Evolutionary conservation across 495 filamentous ascomycete species (phyloP).

Genomic region (Trichocladium uniseriatum): DNA sequence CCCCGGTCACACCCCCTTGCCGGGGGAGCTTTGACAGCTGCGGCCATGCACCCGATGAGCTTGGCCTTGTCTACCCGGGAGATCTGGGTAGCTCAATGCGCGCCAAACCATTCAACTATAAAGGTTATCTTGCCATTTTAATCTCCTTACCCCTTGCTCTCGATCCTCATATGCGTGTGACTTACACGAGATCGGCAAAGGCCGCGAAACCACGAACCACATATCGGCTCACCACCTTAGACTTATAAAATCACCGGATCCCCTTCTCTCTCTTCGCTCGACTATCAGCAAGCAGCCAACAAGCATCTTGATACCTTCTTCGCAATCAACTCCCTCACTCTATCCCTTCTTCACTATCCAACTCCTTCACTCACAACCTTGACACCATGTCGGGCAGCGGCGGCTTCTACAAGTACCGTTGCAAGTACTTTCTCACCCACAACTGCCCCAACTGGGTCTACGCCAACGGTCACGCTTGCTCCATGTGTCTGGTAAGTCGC

Average conservation of each 20-base stretch:
- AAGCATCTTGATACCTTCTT: neutral
- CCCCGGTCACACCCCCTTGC: slow-evolving; percentile 11
- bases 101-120: slow-evolving; percentile 1
- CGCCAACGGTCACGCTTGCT: slow-evolving; percentile 49
- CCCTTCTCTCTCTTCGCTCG: slow-evolving; percentile 11
- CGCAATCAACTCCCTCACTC: neutral
- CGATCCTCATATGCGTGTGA: no score
- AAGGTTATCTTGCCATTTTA: neutral
- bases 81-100: slow-evolving; percentile 5
- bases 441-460: slow-evolving; percentile 55
- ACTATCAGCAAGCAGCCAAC: slow-evolving; percentile 22
- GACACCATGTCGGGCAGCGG: slow-evolving; percentile 46
- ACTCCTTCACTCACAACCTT: neutral
- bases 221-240: neutral
- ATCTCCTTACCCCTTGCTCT: no score
- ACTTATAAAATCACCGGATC: no score
- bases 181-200: no score
- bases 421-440: slow-evolving; percentile 51
- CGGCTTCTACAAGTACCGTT: slow-evolving; percentile 52
- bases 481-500: slow-evolving; percentile 45
- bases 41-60: slow-evolving; percentile 14
- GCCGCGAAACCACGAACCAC: no score
- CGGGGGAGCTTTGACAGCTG: slow-evolving; percentile 12
- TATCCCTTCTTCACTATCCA: neutral
- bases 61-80: slow-evolving; percentile 5